These are phyloP conservation scores for Pittosporum tobira DNA, from an alignment of 129 eudicot species.

Conservation along the genomic window DNA sequence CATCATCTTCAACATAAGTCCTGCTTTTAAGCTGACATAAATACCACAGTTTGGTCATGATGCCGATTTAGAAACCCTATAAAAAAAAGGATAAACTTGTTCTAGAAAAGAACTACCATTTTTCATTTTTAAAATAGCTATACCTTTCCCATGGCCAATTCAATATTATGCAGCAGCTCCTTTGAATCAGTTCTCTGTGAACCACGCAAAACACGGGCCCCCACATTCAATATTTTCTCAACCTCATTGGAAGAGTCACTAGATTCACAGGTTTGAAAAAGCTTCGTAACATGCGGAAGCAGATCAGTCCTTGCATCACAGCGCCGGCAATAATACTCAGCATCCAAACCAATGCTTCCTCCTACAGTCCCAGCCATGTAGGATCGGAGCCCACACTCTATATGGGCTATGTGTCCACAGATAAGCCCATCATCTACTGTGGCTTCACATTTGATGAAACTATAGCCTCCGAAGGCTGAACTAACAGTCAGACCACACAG, in stretches of 20 bases:
- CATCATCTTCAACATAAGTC: slow-evolving; percentile 37
- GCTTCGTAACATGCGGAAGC: slow-evolving; percentile 41
- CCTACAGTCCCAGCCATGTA: slow-evolving; percentile 88
- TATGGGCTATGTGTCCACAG: slow-evolving; percentile 81
- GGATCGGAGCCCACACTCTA: slow-evolving; percentile 63
- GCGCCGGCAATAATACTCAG: slow-evolving; percentile 79
- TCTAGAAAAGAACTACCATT: slow-evolving; percentile 2
- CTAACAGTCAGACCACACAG: slow-evolving; percentile 45
- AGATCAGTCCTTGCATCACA: slow-evolving; percentile 85
- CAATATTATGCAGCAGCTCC: slow-evolving; percentile 40
- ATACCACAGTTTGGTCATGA: slow-evolving; percentile 22
- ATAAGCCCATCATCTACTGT: slow-evolving; percentile 34
- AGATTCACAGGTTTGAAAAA: slow-evolving; percentile 43
- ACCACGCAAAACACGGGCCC: slow-evolving; percentile 59
- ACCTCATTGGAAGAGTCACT: slow-evolving; percentile 31
- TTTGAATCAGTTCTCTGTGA: slow-evolving; percentile 46
- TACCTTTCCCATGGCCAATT: slow-evolving; percentile 55
- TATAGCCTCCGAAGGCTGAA: slow-evolving; percentile 32
- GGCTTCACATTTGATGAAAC: slow-evolving; percentile 61
- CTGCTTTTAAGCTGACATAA: slow-evolving; percentile 55
- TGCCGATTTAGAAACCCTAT: slow-evolving; percentile 3
- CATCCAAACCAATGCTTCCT: slow-evolving; percentile 71
- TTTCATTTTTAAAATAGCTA: slow-evolving; percentile 2
- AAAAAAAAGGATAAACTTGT: slow-evolving; percentile 8
- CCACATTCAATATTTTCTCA: slow-evolving; percentile 44